Conservation (phyloP, 345 rosid genomes). For the Arabis alpina region DNA sequence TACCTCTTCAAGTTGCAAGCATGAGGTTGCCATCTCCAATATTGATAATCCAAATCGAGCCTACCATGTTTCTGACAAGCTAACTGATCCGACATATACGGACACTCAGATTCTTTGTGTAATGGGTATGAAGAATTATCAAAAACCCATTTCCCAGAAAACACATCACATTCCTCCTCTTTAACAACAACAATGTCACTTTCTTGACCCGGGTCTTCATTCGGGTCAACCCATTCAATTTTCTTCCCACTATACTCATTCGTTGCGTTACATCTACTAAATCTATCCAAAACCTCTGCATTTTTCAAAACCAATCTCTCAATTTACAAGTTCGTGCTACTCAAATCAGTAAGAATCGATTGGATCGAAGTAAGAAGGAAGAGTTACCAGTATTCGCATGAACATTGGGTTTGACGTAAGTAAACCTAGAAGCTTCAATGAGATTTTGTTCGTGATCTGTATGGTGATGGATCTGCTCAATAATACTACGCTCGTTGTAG, state of each 20-base stretch:
- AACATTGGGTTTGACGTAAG: constrained; percentile 66
- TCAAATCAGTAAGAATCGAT: too few species aligned
- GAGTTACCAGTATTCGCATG: constrained; percentile 47
- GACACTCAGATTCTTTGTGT: constrained; percentile 83
- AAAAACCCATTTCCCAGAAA: constrained; percentile 87
- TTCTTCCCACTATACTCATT: constrained; percentile 68
- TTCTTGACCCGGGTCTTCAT: constrained; percentile 38
- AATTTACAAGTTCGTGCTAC: neutral
- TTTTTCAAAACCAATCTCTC: neutral
- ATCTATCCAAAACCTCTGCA: constrained; percentile 84
- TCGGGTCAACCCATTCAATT: constrained; percentile 56
- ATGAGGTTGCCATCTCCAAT: constrained; percentile 99
- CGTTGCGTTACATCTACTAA: constrained; percentile 71
- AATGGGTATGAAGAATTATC: constrained; percentile 76
- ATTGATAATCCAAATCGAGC: constrained; percentile 71
- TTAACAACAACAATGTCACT: constrained; percentile 8
- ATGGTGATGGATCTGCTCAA: constrained; percentile 60
- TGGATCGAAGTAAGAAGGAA: constrained; percentile 1
- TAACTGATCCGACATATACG: constrained; percentile 97
- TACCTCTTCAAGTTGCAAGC: constrained; percentile 83
- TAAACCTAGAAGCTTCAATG: constrained; percentile 29
- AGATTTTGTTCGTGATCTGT: constrained; percentile 34
- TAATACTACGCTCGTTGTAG: constrained; percentile 62
- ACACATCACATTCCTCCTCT: constrained; percentile 59
- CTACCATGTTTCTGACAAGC: constrained; percentile 98